Evolutionary conservation across 2,329 filamentous ascomycete species (phyloP).

Genomic region (Trichoderma polysporum): DNA sequence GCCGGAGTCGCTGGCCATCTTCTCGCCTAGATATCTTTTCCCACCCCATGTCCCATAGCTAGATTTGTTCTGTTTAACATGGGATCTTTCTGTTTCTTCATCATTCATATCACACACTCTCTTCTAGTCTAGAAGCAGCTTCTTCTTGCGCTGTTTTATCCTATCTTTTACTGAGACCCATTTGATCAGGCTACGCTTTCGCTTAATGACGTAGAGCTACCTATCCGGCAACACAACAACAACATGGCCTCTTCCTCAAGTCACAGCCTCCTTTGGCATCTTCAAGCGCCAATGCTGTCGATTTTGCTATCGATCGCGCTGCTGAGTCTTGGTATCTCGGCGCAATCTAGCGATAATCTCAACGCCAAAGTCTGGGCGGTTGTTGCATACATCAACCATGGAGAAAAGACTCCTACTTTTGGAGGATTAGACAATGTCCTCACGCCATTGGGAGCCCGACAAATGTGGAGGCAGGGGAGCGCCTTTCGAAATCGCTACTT

Average conservation of each 20-base stretch:
- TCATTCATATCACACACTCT: neutral
- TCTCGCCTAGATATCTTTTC: neutral
- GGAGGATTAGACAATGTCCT: conserved; percentile 37
- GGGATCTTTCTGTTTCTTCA: neutral
- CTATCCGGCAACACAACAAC: neutral
- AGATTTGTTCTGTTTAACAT: neutral
- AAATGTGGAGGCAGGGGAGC: conserved; percentile 49
- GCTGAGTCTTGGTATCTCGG: conserved; percentile 27
- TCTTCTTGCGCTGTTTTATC: neutral
- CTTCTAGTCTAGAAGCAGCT: neutral
- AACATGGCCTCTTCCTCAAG: conserved; percentile 7
- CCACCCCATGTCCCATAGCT: neutral
- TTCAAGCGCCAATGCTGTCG: conserved; percentile 11
- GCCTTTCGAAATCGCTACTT: conserved; percentile 53
- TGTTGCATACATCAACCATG: conserved; percentile 50
- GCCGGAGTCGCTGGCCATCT: neutral
- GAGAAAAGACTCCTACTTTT: conserved; percentile 51
- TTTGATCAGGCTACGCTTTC: neutral
- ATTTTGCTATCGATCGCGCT: conserved; percentile 21
- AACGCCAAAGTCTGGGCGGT: conserved; percentile 50
- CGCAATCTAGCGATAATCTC: conserved; percentile 32
- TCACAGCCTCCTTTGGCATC: neutral
- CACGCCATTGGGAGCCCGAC: conserved; percentile 54
- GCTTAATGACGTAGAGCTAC: neutral
- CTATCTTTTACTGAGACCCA: neutral